These are phyloP conservation scores for Tremellales sp. DNA, from an alignment of 1,284 basidiomycete genomes.

Conservation along the genomic window DNA sequence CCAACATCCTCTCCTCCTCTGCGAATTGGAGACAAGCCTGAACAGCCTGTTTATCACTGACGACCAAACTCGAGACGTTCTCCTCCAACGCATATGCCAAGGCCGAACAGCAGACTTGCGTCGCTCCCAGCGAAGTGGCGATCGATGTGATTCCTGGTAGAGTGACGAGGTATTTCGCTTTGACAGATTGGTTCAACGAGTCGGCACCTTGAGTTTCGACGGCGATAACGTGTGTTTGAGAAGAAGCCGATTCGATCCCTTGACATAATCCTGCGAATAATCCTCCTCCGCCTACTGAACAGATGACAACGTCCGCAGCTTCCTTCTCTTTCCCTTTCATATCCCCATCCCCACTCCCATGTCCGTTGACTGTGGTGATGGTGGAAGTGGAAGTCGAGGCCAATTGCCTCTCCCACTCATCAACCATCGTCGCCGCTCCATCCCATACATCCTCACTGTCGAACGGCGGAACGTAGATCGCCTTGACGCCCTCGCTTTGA, in stretches of 20 bases:
- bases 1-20: slow-evolving; percentile 29
- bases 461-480: slow-evolving; percentile 30
- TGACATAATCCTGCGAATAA: slow-evolving; percentile 22
- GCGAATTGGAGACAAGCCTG: slow-evolving; percentile 27
- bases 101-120: slow-evolving; percentile 13
- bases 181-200: slow-evolving; percentile 18
- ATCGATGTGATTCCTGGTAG: slow-evolving; percentile 28
- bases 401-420: slow-evolving; percentile 18
- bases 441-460: slow-evolving; percentile 24
- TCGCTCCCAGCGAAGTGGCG: slow-evolving; percentile 26
- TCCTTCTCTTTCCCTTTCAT: background rate
- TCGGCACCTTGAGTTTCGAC: slow-evolving; percentile 31
- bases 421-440: slow-evolving; percentile 19
- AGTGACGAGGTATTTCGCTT: slow-evolving; percentile 17
- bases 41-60: slow-evolving; percentile 23
- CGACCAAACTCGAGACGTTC: slow-evolving; percentile 17
- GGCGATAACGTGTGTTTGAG: slow-evolving; percentile 12
- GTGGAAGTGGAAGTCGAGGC: too few relatives aligned
- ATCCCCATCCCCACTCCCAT: background rate
- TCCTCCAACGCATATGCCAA: slow-evolving; percentile 15
- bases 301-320: slow-evolving; percentile 19
- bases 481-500: slow-evolving; percentile 7
- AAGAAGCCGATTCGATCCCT: slow-evolving; percentile 9
- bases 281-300: slow-evolving; percentile 30
- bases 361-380: too few relatives aligned